Base-by-base conservation (phyloP, 768 basidiomycete species). In the Coprinopsis strossmayeri region DNA sequence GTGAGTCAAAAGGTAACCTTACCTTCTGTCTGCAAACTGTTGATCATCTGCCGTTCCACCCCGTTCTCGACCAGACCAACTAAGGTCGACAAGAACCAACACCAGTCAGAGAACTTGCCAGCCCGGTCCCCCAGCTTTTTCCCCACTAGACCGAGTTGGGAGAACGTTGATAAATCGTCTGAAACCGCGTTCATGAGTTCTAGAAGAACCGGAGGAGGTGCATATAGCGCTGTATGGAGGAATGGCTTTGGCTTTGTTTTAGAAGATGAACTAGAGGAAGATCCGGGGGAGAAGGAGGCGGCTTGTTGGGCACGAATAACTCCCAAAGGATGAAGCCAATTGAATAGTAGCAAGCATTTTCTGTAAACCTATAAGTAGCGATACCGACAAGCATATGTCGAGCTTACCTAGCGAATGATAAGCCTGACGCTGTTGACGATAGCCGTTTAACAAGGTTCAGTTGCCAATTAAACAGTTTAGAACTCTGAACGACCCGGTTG, bases 31-130 rank as follows among this genome's bases (percentile, higher is more conserved):
- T 80, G 78, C 34, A 81, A 70, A 46, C 75, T 72, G 30, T 70
- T 74, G 25, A 88, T 82, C 54, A 91, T 77, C 53, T 79, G 74
- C 57, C 84, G 72, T 61, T 92, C 88, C 2, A 92, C 81, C 5
- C 80, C 79, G 61, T 91, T 89, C 68, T 91, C 88, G 5, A 91
- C 88, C 3, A 92, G 69, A 41, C 82, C 82, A 11, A 88, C 87
- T 25, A 91, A 69, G 0, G 87, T 92, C 13, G 83, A 72, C 24
- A 86, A 67, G 53, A 92, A 74, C 90, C 89, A 92, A 61, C 89
- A 90, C 85, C 86, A 91, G 62, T 91, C 81, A 1, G 89, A 80
- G 58, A 90, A 80, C 10, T 79, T 76, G 28, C 71, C 87, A 2
- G 88, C 90, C 28, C 81, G 77, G 43, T 77, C 73, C 15, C 90